Evolutionary conservation across 306 rosid genomes (phyloP), one percentile per base, ranked within the genome.

Genomic region (Dalbergia cultrata): DNA sequence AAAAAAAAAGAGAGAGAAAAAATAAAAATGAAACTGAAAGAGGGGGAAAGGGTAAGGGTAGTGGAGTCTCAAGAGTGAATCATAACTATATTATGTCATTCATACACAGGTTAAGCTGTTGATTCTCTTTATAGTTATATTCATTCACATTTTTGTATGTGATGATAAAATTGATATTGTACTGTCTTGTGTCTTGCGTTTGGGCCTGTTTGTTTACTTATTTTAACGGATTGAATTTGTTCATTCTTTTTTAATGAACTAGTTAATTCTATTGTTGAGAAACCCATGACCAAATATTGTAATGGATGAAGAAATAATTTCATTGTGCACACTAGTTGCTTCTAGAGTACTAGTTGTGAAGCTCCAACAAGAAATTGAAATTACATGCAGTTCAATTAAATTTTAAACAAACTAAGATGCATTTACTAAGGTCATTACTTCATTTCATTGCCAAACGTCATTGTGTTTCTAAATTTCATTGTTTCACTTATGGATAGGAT

Each of bases 211-310:
- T 49, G 5, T 13, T 14, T 43, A 16, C 10, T 71, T 19, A n/a
- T 39, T 31, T 16, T 41, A 72, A 69, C 65, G 14, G 26, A 39
- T 59, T 44, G 58, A 68, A 67, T 45, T 60, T 37, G 70, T 83
- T 78, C 39, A 45, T 22, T 72, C 49, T 52, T 63, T 13, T 66
- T 59, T 78, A 73, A 72, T 47, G 49, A 58, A 31, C 59, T 78
- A 26, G 1, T 54, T 70, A 44, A 44, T 62, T 70, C 62, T 22
- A 59, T 41, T 74, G 50, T 33, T 47, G 62, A 41, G 11, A 14
- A 60, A 44, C 65, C 65, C 72, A 41, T 56, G 43, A 71, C 14
- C 61, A 56, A 34, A 62, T 43, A 45, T 64, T 53, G 44, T 70
- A 6, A 62, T 71, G 0, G 9, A 71, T 70, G 31, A 41, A 43